Percentiles rank a stretch among this genome's conserved stretches.
phyloP scores from a whole-genome alignment of 345 rosid genomes.

The Aurinia saxatilis region DNA sequence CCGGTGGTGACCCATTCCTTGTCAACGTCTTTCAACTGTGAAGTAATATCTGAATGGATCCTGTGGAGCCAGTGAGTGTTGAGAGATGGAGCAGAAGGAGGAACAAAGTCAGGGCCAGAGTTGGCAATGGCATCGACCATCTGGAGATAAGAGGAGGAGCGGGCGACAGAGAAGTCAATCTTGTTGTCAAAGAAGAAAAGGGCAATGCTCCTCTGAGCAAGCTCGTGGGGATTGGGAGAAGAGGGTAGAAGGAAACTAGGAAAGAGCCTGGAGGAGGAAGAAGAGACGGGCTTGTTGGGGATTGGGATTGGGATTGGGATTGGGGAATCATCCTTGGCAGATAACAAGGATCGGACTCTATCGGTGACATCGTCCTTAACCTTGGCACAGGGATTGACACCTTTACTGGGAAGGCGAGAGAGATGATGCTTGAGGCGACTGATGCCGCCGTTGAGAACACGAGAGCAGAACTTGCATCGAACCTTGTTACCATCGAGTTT shows the following conservation, averaged over 20 bases:
- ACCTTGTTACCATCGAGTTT: conserved; percentile 87
- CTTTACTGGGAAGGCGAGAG: conserved; percentile 83
- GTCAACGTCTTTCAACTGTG: conserved; percentile 50
- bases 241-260: conserved; percentile 29
- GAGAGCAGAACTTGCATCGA: conserved; percentile 60
- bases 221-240: conserved; percentile 41
- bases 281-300: conserved; percentile 28
- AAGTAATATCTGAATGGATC: conserved; percentile 53
- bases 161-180: conserved; percentile 58
- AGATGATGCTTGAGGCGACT: conserved; percentile 88
- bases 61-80: conserved; percentile 56
- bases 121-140: conserved; percentile 72
- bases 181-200: conserved; percentile 80
- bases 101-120: conserved; percentile 44
- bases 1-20: conserved; percentile 86
- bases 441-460: conserved; percentile 80
- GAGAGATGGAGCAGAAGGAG: conserved; percentile 53
- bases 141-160: conserved; percentile 59
- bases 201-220: conserved; percentile 66
- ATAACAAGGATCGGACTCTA: conserved; percentile 56
- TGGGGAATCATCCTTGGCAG: conserved; percentile 48
- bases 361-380: conserved; percentile 78
- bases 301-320: conserved; percentile 37
- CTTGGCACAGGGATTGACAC: conserved; percentile 84
- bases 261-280: conserved; percentile 37